Evolutionary conservation across 306 rosid genomes (phyloP).

Genomic region (Cyamopsis tetragonoloba): DNA sequence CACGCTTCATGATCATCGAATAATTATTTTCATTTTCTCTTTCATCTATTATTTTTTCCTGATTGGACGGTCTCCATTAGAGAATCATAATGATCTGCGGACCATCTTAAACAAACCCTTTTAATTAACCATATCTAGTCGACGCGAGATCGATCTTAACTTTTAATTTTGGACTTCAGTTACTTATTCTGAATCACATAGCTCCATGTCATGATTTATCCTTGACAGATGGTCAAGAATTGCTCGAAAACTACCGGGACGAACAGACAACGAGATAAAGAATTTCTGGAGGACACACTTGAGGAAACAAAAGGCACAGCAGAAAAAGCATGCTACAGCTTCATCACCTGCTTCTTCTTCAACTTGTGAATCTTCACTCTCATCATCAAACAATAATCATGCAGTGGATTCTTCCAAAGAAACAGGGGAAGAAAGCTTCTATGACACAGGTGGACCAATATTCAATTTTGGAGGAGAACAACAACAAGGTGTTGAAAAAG

Average conservation of each 20-base stretch:
- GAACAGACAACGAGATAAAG: conserved; percentile 97
- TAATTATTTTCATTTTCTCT: no score
- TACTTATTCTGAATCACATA: not conserved
- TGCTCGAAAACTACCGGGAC: conserved; percentile 86
- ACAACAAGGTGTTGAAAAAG: conserved; percentile 19
- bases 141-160: no score
- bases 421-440: conserved; percentile 62
- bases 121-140: no score
- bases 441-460: conserved; percentile 58
- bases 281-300: conserved; percentile 89
- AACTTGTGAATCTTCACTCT: conserved; percentile 36
- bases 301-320: conserved; percentile 81
- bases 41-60: no score
- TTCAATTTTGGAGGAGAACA: conserved; percentile 20
- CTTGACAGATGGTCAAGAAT: conserved; percentile 89
- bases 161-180: not conserved
- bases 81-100: no score
- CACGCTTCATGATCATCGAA: no score
- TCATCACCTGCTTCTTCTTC: conserved; percentile 38
- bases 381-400: conserved; percentile 50
- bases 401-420: conserved; percentile 42
- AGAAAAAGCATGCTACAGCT: conserved; percentile 41
- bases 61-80: no score
- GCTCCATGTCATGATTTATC: not conserved
- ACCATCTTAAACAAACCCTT: no score